Evolutionary conservation across 2,329 filamentous ascomycete species (phyloP), one percentile per base, ranked within the genome.

Genomic region (Madurella mycetomatis): DNA sequence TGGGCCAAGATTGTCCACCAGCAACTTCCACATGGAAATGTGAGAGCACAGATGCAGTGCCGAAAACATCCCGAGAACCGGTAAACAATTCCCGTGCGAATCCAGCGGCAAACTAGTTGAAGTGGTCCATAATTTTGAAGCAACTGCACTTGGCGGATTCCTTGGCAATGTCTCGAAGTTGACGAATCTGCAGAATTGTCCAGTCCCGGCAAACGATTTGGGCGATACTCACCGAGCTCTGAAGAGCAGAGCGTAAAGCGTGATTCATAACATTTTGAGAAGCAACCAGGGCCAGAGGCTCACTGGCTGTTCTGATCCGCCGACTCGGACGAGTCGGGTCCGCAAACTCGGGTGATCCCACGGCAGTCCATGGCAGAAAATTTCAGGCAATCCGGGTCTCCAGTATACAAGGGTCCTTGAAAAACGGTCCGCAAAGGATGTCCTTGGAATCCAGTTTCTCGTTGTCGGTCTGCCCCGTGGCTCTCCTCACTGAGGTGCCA

Each of bases 401-500:
- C 39, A 30, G 32, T 31, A n/a, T 45, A 17, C 49, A 37, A 25
- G 3, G 15, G 45, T 47, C n/a, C 31, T 17, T 7, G 4, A 15
- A 17, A 39, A 32, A 39, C 4, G 17, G 19, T 31, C 49, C 41
- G 34, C 17, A n/a, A 18, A 19, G 40, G 55, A 25, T 48, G 39
- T 58, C 51, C 53, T 16, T 4, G 41, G 47, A 18, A 19, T 41
- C 16, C 34, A 43, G 12, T 43, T 16, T 32, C 4, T 42, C 39
- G 44, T 34, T 40, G 53, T 32, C 48, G 53, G 49, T 12, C 39
- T 40, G 32, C 42, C 43, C 46, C 25, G 25, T 12, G 31, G 51
- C 54, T 52, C 18, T 47, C 59, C 62, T 61, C 60, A 64, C 62
- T 64, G 51, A 62, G 54, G 61, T 42, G 42, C 41, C 47, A 43